phyloP scores from a whole-genome alignment of 345 rosid species.

The Syzygium jambos region DNA sequence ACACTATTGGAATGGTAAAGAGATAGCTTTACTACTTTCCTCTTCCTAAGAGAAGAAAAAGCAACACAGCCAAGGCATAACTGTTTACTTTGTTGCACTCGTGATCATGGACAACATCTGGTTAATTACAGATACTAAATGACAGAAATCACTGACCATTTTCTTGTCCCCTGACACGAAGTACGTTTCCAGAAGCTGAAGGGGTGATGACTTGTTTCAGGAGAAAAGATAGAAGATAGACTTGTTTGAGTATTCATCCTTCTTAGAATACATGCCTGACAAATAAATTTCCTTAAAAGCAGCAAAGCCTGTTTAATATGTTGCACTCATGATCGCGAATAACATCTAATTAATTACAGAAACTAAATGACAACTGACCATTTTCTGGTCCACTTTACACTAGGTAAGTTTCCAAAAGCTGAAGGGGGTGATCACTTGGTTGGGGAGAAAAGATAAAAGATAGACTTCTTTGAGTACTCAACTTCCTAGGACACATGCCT shows the following conservation, averaged over 20 bases:
- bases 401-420: neutral
- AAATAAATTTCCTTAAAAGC: neutral
- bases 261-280: neutral
- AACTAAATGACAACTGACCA: neutral
- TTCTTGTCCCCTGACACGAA: neutral
- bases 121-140: neutral
- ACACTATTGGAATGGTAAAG: neutral
- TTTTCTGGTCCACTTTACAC: neutral
- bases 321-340: neutral
- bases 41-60: neutral
- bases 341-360: neutral
- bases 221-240: neutral
- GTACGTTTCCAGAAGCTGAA: neutral
- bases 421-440: neutral
- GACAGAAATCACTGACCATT: neutral
- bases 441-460: neutral
- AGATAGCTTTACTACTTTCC: neutral
- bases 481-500: neutral
- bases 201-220: neutral
- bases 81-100: neutral
- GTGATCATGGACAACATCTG: neutral
- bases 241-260: neutral
- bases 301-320: neutral
- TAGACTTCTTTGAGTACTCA: neutral
- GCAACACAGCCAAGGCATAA: neutral